Conservation (phyloP, 2,329 filamentous ascomycete species). For the Achaetomium macrosporum region DNA sequence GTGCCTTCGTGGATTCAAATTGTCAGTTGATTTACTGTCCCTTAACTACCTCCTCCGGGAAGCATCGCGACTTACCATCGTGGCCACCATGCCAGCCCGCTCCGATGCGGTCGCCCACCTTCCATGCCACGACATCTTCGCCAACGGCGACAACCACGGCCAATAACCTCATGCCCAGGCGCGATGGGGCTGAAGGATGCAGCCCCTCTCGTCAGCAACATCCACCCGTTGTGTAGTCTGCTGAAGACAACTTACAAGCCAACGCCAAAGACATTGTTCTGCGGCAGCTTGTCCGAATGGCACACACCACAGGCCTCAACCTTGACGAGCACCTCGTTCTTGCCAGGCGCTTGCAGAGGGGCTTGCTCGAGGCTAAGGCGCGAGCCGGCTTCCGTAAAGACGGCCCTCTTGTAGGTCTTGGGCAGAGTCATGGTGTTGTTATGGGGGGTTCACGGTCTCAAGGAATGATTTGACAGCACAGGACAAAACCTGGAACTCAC, state of each 20-base stretch:
- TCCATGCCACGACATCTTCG: conserved; percentile 46
- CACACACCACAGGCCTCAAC: conserved; percentile 58
- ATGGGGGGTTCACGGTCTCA: too few species aligned
- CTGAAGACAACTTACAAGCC: conserved; percentile 22
- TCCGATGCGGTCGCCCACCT: conserved; percentile 61
- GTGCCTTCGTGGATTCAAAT: conserved; percentile 26
- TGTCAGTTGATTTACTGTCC: background rate
- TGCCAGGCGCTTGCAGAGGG: conserved; percentile 34
- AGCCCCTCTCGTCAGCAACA: conserved; percentile 6
- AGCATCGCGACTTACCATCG: conserved; percentile 29
- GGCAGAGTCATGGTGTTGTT: conserved; percentile 35
- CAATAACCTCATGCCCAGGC: conserved; percentile 60
- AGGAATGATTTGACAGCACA: too few species aligned
- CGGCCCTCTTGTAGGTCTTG: conserved; percentile 51
- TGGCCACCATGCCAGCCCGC: conserved; percentile 65
- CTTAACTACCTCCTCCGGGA: background rate
- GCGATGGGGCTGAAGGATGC: conserved; percentile 23
- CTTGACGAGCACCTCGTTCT: conserved; percentile 50
- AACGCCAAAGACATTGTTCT: conserved; percentile 30
- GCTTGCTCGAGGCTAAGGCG: conserved; percentile 49
- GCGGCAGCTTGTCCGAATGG: conserved; percentile 42
- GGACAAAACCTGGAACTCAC: too few species aligned
- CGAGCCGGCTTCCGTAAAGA: conserved; percentile 43
- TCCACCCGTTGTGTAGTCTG: too few species aligned
- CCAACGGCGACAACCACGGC: conserved; percentile 50